Evolutionary conservation across 495 filamentous ascomycete species (phyloP), one percentile per base, ranked within the genome.

Genomic region (Monascus purpureus): DNA sequence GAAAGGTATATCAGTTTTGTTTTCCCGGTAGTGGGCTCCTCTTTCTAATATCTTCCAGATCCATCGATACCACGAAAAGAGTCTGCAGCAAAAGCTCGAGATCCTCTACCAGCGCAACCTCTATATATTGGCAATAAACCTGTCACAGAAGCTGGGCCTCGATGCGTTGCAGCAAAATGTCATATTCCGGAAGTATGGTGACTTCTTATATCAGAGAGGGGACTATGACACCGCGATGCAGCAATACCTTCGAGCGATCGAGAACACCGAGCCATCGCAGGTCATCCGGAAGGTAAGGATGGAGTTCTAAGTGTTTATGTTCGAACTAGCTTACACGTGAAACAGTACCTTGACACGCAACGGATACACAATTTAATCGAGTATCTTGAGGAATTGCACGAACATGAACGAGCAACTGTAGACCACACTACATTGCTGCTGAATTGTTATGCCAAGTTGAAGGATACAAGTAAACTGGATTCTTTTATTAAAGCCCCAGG

Each of bases 141-240:
- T 96, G 30, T 90, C 92, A 2, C 86, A 93, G 45, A 94, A 92
- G 50, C 74, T 72, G 25, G 82, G 83, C 9, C 63, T 79, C 13
- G 83, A 88, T 50, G 43, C 64, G 8, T 52, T 74, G 13, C 84
- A 93, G 49, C 82, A 90, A 28, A 93, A 92, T 47, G 68, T 82
- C 26, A 96, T 97, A 32, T 88, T 81, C 42, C 75, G 92, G 34
- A 88, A 77, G 55, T 96, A 93, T 53, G 90, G 90, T 7, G 92
- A 97, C 49, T 87, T 82, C 38, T 57, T 95, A n/a, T 94, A 97
- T 44, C 84, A 90, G 46, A 90, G 85, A 44, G 80, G 77, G 2
- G 85, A 93, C 47, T 96, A 86, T 47, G 88, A 97, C 47, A 86
- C 80, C 13, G 93, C 90, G 8, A 97, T 97, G 92, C 82, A 92